Evolutionary conservation across 305 asterid species (phyloP).

Genomic region (Stenogyne calaminthoides): DNA sequence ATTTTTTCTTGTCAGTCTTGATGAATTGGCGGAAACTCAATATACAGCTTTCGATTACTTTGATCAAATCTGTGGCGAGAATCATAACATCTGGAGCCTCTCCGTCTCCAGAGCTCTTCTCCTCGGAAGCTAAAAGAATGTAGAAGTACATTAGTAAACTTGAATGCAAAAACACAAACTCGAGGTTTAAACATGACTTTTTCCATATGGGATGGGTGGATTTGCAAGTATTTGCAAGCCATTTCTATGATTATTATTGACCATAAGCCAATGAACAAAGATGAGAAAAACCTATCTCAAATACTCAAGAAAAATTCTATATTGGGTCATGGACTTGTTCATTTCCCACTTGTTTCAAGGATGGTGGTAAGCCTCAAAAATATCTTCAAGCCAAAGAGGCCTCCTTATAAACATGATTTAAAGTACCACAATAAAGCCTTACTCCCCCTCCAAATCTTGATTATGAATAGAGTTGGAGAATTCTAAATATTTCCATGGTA

Average conservation of each 20-base stretch:
- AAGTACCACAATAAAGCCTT: too few relatives aligned
- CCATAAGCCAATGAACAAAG: too few relatives aligned
- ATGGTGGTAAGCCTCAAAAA: too few relatives aligned
- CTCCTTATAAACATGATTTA: too few relatives aligned
- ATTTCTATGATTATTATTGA: too few relatives aligned
- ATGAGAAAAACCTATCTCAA: too few relatives aligned
- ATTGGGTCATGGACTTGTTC: too few relatives aligned
- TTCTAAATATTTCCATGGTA: not conserved
- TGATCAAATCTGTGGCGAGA: slow-evolving; percentile 58
- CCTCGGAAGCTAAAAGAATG: slow-evolving; percentile 55
- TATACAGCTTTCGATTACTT: slow-evolving; percentile 72
- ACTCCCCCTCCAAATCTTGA: not conserved
- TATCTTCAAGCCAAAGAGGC: too few relatives aligned
- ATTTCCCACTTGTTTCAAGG: too few relatives aligned
- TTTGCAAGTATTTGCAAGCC: not conserved
- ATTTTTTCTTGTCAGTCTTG: slow-evolving; percentile 77
- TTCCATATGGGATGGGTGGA: not conserved
- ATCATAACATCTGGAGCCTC: slow-evolving; percentile 53
- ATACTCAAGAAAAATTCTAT: too few relatives aligned
- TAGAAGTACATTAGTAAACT: slow-evolving; percentile 12
- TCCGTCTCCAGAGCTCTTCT: slow-evolving; percentile 46
- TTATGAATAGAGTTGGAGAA: not conserved
- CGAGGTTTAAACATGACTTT: not conserved
- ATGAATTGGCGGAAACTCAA: slow-evolving; percentile 69
- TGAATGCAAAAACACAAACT: not conserved